These are phyloP conservation scores for Stephania yunnanensis DNA, from an alignment of 164 flowering plant genomes.

Conservation along the genomic window DNA sequence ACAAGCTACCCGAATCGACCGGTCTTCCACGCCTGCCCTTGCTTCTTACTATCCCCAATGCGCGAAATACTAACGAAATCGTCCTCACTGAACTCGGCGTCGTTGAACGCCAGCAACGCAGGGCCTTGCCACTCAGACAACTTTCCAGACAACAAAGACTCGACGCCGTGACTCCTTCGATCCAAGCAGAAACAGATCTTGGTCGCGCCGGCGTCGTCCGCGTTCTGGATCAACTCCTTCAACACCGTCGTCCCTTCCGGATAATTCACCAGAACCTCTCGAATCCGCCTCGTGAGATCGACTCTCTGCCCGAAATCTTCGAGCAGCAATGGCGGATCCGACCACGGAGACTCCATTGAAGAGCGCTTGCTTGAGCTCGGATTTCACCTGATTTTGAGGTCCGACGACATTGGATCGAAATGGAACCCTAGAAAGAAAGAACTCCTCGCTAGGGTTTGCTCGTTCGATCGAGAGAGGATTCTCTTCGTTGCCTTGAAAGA, in stretches of 20 bases:
- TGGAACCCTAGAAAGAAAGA: not conserved
- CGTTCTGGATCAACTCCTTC: conserved; percentile 90
- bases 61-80: conserved; percentile 88
- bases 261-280: conserved; percentile 82
- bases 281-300: conserved; percentile 89
- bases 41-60: conserved; percentile 84
- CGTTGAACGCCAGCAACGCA: conserved; percentile 67
- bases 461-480: too few relatives aligned
- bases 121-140: conserved; percentile 91
- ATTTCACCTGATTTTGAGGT: not conserved
- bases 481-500: too few relatives aligned
- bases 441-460: not conserved
- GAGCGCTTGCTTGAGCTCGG: not conserved
- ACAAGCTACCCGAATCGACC: conserved; percentile 87
- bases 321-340: conserved; percentile 40
- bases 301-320: conserved; percentile 98
- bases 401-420: not conserved
- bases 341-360: conserved; percentile 19
- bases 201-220: conserved; percentile 96
- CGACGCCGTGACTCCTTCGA: conserved; percentile 52
- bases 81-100: conserved; percentile 79
- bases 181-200: conserved; percentile 74
- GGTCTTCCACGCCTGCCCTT: conserved; percentile 79
- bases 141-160: conserved; percentile 47
- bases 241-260: conserved; percentile 95